These are phyloP conservation scores for Amanita jacksonii DNA, from an alignment of 768 basidiomycete species.

Conservation along the genomic window DNA sequence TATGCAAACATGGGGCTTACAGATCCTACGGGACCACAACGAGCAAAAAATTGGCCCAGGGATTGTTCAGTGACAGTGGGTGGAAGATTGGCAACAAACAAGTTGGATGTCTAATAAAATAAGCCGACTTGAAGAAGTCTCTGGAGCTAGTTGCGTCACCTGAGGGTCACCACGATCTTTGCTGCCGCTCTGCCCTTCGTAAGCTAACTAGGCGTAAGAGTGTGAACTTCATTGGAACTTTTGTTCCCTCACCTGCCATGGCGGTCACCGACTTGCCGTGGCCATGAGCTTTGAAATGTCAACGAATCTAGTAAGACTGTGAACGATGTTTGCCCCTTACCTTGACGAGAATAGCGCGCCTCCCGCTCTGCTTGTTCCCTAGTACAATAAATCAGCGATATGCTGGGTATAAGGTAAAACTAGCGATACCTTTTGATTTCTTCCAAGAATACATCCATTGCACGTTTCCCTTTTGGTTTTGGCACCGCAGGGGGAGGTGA, in stretches of 20 bases:
- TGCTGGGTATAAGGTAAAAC: neutral
- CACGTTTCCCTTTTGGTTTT: conserved; percentile 88
- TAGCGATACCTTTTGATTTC: conserved; percentile 79
- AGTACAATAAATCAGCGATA: conserved; percentile 2
- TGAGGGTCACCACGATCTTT: conserved; percentile 84
- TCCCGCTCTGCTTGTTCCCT: conserved; percentile 94
- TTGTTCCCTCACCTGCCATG: conserved; percentile 58
- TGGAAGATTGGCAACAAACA: conserved; percentile 94
- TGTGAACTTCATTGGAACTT: neutral
- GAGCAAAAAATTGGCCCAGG: conserved; percentile 86
- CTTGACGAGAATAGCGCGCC: conserved; percentile 65
- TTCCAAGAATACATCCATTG: conserved; percentile 93
- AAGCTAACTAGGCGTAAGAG: conserved; percentile 36
- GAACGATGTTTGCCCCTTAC: conserved; percentile 25
- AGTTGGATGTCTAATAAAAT: conserved; percentile 69
- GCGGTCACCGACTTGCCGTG: conserved; percentile 78
- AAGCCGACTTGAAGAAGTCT: neutral
- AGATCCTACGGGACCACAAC: conserved; percentile 86
- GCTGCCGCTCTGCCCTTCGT: conserved; percentile 85
- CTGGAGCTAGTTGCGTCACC: conserved; percentile 30
- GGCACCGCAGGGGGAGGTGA: conserved; percentile 45
- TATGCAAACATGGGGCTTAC: conserved; percentile 32
- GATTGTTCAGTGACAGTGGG: conserved; percentile 76
- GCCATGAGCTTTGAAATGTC: conserved; percentile 34
- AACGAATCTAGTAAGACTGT: neutral